A percentile compares a stretch with the other conserved stretches of the same genome.
phyloP scores from a whole-genome alignment of 2,329 filamentous ascomycete species.

The Phyllosticta ampelicida region DNA sequence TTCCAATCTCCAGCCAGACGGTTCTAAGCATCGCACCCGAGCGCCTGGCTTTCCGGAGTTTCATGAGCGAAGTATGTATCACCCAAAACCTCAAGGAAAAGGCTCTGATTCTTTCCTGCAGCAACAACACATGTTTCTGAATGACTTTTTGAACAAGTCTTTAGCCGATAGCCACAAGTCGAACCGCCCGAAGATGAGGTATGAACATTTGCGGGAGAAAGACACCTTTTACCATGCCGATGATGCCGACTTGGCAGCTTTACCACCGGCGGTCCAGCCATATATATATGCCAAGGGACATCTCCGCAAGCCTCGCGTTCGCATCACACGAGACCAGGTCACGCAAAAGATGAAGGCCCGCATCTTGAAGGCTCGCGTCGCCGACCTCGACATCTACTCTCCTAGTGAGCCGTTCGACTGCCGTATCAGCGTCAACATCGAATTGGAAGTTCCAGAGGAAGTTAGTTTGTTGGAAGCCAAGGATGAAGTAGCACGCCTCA shows the following conservation, averaged over 20 bases:
- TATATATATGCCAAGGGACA: conserved; percentile 10
- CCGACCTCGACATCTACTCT: conserved; percentile 77
- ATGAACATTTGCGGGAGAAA: conserved; percentile 70
- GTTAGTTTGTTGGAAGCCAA: conserved; percentile 32
- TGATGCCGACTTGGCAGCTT: background rate
- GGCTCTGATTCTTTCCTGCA: conserved; percentile 23
- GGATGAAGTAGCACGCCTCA: conserved; percentile 51
- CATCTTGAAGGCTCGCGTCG: conserved; percentile 85
- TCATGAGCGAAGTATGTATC: conserved; percentile 48
- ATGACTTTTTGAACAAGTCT: conserved; percentile 68
- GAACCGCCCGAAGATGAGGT: conserved; percentile 55
- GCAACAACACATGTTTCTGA: conserved; percentile 72
- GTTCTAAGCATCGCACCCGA: conserved; percentile 26
- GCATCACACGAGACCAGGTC: conserved; percentile 64
- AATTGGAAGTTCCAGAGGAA: conserved; percentile 64
- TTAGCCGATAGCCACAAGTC: conserved; percentile 40
- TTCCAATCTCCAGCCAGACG: conserved; percentile 60
- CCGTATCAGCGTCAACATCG: conserved; percentile 86
- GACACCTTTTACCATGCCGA: conserved; percentile 60
- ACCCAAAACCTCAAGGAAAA: background rate
- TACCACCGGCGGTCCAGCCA: conserved; percentile 39
- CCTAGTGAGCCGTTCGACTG: conserved; percentile 74
- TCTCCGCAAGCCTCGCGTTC: conserved; percentile 18
- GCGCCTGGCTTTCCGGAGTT: conserved; percentile 64
- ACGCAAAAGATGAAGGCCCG: conserved; percentile 60